Percentiles rank a stretch among this genome's conserved stretches.
phyloP scores from a whole-genome alignment of 225 moss, liverwort and hornwort genomes.

The Ulota crispa region DNA sequence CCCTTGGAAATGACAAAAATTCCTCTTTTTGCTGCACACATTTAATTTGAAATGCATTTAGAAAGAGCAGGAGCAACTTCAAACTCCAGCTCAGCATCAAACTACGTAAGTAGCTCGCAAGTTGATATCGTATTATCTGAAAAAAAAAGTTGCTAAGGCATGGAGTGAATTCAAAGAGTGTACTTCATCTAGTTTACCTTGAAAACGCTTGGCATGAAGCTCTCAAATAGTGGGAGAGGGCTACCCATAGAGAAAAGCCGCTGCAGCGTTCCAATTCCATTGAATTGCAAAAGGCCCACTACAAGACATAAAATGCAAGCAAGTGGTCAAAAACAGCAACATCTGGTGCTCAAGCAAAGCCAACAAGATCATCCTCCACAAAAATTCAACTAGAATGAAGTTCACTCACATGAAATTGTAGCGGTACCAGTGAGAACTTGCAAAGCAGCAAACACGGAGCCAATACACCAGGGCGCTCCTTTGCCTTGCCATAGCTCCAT shows the following conservation, averaged over 20 bases:
- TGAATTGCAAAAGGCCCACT: constrained; percentile 47
- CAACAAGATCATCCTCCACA: neutral
- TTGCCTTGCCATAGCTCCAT: constrained; percentile 62
- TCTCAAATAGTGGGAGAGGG: constrained; percentile 33
- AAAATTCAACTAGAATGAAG: neutral
- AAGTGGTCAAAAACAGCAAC: neutral
- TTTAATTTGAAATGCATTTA: neutral
- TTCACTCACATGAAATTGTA: constrained; percentile 40
- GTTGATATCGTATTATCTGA: neutral
- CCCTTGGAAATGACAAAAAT: constrained; percentile 40
- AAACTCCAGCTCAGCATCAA: neutral
- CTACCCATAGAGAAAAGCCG: constrained; percentile 39
- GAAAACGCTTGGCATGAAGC: constrained; percentile 24
- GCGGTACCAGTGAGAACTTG: constrained; percentile 48
- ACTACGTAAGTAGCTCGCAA: neutral
- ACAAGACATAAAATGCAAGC: constrained; percentile 10
- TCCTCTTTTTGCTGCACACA: constrained; percentile 59
- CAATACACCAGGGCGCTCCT: constrained; percentile 56
- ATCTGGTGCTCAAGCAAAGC: neutral
- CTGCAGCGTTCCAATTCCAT: constrained; percentile 42
- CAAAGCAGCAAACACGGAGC: constrained; percentile 54
- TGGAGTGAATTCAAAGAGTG: neutral
- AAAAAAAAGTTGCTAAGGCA: neutral
- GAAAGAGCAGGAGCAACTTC: neutral
- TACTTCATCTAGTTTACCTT: constrained; percentile 33